Evolutionary conservation across 2,329 filamentous ascomycete species (phyloP).

Genomic region (Aspergillus sp.): DNA sequence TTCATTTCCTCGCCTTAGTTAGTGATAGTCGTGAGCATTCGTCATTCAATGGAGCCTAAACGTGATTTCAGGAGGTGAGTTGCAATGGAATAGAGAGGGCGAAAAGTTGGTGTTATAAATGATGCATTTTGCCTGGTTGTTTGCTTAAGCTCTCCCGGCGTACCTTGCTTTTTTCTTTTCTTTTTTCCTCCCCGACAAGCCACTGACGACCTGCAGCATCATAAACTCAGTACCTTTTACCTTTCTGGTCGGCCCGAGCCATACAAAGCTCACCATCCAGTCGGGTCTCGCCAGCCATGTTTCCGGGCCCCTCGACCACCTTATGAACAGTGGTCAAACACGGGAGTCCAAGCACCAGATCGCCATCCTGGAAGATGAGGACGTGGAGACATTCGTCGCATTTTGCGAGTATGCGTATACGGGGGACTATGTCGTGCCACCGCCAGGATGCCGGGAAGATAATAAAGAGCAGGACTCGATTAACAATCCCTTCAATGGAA

Average conservation of each 20-base stretch:
- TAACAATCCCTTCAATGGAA: constrained; percentile 15
- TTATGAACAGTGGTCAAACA: constrained; percentile 49
- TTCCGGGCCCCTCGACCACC: constrained; percentile 43
- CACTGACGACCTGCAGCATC: constrained; percentile 37
- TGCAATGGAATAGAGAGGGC: not conserved
- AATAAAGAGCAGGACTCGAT: constrained; percentile 17
- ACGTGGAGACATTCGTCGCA: constrained; percentile 50
- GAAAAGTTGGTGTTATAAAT: not conserved
- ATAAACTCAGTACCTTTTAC: constrained; percentile 46
- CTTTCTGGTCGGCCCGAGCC: constrained; percentile 47
- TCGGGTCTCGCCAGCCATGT: constrained; percentile 45
- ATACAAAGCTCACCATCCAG: constrained; percentile 50
- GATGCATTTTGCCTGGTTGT: constrained; percentile 5
- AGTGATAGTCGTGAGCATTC: not conserved
- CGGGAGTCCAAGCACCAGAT: constrained; percentile 45
- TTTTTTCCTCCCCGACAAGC: not conserved
- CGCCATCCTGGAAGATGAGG: constrained; percentile 47
- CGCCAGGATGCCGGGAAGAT: constrained; percentile 24
- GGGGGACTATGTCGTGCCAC: constrained; percentile 45
- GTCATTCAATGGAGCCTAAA: constrained; percentile 14
- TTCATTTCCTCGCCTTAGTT: not conserved
- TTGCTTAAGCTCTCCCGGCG: too few relatives aligned
- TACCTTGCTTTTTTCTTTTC: too few relatives aligned
- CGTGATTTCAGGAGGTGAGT: constrained; percentile 18
- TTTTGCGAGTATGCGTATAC: constrained; percentile 54